Base-by-base conservation (phyloP, 2,329 filamentous ascomycete genomes). In the Stylonectria norvegica region DNA sequence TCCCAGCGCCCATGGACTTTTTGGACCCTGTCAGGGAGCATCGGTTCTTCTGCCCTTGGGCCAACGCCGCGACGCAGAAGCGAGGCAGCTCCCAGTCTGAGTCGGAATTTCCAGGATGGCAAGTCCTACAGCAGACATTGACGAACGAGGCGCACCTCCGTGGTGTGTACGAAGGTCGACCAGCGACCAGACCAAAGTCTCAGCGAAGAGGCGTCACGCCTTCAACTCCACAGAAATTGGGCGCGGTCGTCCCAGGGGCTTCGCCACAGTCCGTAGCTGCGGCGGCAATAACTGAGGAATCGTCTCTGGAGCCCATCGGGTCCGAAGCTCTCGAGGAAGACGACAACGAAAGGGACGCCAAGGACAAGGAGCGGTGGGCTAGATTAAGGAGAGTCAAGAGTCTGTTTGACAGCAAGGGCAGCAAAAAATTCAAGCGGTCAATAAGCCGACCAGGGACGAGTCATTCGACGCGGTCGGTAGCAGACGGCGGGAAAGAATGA, bases 21-120 rank as follows among this genome's bases (percentile, higher is more conserved):
- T 72, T 93, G 2, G 82, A 91, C 56, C 79, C 81, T 4, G 65
- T 83, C 2, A 73, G 75, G 5, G 85, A 90, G 60, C 87, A 93
- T 62, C 79, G 88, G 46, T 86, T 88, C 56, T 93, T 90, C 57
- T 93, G 87, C 52, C 87, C 87, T 1, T 93, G 87, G 87, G 75
- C 83, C 43, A 87, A 81, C 51, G 64, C 78, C 3, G 56, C 67
- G 9, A 74, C 79, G 1, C 86, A 90, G 59, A 79, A 68, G 59
- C 46, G 58, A 41, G 41, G 55, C 37, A 47, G 60, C 56, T 32
- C 63, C 45, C 39, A 60, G 22, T 57, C 64, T 10, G 66, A 57
- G 33, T 61, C 60, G 5, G 61, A 64, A 22, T 59, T 66, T 50
- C 62, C 78, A 0, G 79, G 71, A 1, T 83, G 79, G 79, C 70